These are phyloP conservation scores for Fonsecaea monophora DNA, from an alignment of 2,329 filamentous ascomycete species.

Conservation along the genomic window DNA sequence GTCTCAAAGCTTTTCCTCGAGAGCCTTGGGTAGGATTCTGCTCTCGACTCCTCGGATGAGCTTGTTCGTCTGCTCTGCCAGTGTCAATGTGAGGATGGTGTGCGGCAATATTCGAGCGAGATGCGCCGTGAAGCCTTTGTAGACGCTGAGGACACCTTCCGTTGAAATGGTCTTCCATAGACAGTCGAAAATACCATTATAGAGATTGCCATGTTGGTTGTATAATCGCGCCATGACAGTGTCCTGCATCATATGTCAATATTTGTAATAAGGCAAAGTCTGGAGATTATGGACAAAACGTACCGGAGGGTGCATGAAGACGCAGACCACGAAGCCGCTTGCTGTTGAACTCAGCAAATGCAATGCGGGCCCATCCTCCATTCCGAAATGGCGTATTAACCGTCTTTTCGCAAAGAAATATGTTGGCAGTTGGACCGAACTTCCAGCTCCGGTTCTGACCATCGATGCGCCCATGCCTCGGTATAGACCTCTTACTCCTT, in stretches of 20 bases:
- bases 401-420: constrained; percentile 97
- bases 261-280: constrained; percentile 23
- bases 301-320: constrained; percentile 97
- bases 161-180: constrained; percentile 87
- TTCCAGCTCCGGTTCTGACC: constrained; percentile 94
- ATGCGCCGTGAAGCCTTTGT: constrained; percentile 97
- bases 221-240: constrained; percentile 99
- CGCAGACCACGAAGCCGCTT: constrained; percentile 95
- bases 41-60: constrained; percentile 80
- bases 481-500: constrained; percentile 84
- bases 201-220: constrained; percentile 98
- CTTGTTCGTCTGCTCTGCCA: constrained; percentile 98
- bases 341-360: constrained; percentile 87
- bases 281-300: constrained; percentile 43
- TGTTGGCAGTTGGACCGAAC: constrained; percentile 92
- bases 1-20: constrained; percentile 53
- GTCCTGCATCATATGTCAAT: constrained; percentile 58
- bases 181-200: constrained; percentile 91
- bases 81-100: constrained; percentile 87
- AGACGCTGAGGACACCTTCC: constrained; percentile 89
- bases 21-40: constrained; percentile 56
- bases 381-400: constrained; percentile 79
- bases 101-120: constrained; percentile 92
- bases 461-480: constrained; percentile 90
- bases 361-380: constrained; percentile 88